These are phyloP conservation scores for Dothidotthia symphoricarpi DNA, from an alignment of 2,329 filamentous ascomycete species.

Conservation along the genomic window DNA sequence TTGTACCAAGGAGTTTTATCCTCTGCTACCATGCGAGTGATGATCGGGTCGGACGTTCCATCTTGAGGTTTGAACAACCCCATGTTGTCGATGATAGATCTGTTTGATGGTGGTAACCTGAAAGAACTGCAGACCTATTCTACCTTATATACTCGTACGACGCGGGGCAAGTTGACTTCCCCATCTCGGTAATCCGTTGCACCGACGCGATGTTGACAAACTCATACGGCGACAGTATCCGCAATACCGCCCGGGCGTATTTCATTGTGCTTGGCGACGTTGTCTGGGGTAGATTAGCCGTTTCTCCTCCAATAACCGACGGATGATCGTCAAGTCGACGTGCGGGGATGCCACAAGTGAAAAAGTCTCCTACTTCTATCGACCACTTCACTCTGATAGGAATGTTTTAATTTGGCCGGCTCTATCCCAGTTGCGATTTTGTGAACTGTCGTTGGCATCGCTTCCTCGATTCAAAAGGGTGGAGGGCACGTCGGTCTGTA, in stretches of 20 bases:
- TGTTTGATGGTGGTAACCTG: constrained; percentile 4
- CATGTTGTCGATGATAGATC: constrained; percentile 20
- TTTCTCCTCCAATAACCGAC: constrained; percentile 21
- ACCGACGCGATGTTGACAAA: constrained; percentile 1
- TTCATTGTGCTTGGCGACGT: constrained; percentile 21
- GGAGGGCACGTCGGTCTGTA: too few relatives aligned
- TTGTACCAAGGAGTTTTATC: constrained; percentile 47
- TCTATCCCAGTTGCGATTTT: too few relatives aligned
- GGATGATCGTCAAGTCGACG: constrained; percentile 9
- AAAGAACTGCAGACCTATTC: constrained; percentile 9
- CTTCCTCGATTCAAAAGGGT: too few relatives aligned
- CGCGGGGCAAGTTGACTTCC: constrained; percentile 8
- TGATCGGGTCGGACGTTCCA: constrained; percentile 42
- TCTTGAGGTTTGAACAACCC: constrained; percentile 23
- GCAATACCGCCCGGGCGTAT: too few relatives aligned
- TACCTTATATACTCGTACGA: constrained; percentile 24
- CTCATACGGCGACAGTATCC: constrained; percentile 25
- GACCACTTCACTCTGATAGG: too few relatives aligned
- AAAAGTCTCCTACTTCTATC: too few relatives aligned
- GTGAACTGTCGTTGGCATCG: too few relatives aligned
- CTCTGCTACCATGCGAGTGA: constrained; percentile 45
- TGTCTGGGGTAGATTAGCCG: constrained; percentile 22
- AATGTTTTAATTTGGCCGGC: too few relatives aligned
- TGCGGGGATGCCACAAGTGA: too few relatives aligned
- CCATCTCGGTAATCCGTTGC: constrained; percentile 14